Evolutionary conservation across 768 basidiomycete genomes (phyloP), one percentile per base, ranked within the genome.

Genomic region (Saitozyma podzolica): DNA sequence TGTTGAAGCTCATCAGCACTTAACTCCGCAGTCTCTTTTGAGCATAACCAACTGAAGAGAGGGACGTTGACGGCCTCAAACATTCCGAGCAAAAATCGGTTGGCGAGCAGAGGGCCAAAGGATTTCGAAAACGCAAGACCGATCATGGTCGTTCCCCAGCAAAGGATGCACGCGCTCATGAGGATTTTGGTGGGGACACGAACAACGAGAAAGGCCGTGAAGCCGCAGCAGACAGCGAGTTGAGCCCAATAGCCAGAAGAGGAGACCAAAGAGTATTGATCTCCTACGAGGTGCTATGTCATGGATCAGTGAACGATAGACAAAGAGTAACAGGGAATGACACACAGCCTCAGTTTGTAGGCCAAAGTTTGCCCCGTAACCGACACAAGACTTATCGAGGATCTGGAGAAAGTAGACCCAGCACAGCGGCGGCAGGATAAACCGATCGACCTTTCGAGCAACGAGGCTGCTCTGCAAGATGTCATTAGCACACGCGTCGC

Each of bases 321-420:
- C 55, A 29, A 29, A 5, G 29, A 29, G 29, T 29, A 29, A 29
- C 2, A 29, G 29, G n/a, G 29, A 29, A 29, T 29, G 2, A 29
- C 29, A 29, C 29, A 29, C 29, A 29, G 29, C 29, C 29, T 29
- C 56, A 7, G 53, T 62, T 11, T 54, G 56, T n/a, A 65, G 56
- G 39, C 59, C 56, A 16, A 50, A 61, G 19, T 37, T 65, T 17
- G 16, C 49, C 0, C 43, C 40, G 45, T 62, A 56, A 9, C 54
- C 56, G n/a, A 62, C 39, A 10, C 50, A 37, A 5, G 16, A 9
- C 19, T 78, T 73, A 64, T 76, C 78, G 58, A 70, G 61, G 58
- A 77, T 76, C 64, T 80, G 79, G 8, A 81, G 60, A 68, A 78
- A 76, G 64, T 79, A 80, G 9, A 79, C 69, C 75, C 47, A 48